phyloP scores from a whole-genome alignment of 176 grass and related monocot species.

The Eleusine coracana region DNA sequence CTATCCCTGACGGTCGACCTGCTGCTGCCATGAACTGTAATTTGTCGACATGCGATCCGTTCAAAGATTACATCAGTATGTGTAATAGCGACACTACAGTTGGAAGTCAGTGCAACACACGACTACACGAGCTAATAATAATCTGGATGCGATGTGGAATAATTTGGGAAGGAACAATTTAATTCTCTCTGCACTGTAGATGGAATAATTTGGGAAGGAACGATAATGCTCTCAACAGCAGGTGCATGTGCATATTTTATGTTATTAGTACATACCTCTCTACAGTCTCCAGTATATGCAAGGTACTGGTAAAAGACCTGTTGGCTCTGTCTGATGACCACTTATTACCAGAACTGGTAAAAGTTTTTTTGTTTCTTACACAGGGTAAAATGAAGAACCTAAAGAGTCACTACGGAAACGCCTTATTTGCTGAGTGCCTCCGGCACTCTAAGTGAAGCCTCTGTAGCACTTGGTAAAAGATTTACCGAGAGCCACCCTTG shows the following conservation, averaged over 20 bases:
- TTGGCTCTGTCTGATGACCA: background rate
- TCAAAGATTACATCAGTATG: background rate
- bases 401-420: too few relatives aligned
- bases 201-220: slow-evolving; percentile 36
- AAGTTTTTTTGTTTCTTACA: background rate
- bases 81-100: background rate
- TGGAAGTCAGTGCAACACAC: slow-evolving; percentile 7
- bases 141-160: slow-evolving; percentile 9
- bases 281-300: background rate
- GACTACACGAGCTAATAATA: background rate
- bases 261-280: too few relatives aligned
- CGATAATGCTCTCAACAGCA: slow-evolving; percentile 5
- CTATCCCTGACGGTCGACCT: background rate
- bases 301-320: background rate
- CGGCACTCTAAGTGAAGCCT: too few relatives aligned
- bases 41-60: slow-evolving; percentile 25
- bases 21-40: slow-evolving; percentile 41
- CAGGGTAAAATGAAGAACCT: too few relatives aligned
- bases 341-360: background rate
- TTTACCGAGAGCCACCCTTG: too few relatives aligned
- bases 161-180: slow-evolving; percentile 36
- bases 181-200: background rate
- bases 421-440: too few relatives aligned
- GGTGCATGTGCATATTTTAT: background rate
- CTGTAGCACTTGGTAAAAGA: too few relatives aligned